Conservation (phyloP, 352 stramenopile genomes). For the Sclerospora graminicola region DNA sequence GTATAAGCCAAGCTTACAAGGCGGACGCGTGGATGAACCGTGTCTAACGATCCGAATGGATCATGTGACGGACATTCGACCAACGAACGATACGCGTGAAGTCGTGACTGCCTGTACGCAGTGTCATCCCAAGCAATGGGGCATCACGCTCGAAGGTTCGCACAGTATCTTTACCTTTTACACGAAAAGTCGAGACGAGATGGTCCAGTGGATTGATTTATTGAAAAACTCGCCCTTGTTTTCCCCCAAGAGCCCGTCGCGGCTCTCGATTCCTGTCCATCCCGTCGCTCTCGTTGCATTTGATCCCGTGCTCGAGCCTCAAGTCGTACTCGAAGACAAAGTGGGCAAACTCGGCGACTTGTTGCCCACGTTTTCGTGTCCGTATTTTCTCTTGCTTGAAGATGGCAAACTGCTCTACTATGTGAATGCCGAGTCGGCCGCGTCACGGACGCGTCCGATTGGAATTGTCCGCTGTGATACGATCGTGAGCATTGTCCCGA, state of each 20-base stretch:
- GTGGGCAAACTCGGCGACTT: slow-evolving; percentile 75
- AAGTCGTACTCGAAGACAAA: slow-evolving; percentile 54
- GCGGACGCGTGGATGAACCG: slow-evolving; percentile 52
- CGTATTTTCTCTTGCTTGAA: slow-evolving; percentile 68
- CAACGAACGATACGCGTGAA: slow-evolving; percentile 70
- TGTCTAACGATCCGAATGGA: slow-evolving; percentile 71
- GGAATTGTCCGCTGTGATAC: slow-evolving; percentile 69
- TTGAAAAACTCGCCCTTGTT: slow-evolving; percentile 84
- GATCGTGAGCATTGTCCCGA: slow-evolving; percentile 73
- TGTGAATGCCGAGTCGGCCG: slow-evolving; percentile 36
- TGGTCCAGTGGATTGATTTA: slow-evolving; percentile 79
- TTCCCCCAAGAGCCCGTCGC: slow-evolving; percentile 25
- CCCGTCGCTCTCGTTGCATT: slow-evolving; percentile 71
- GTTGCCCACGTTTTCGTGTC: slow-evolving; percentile 44
- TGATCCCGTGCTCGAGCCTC: slow-evolving; percentile 51
- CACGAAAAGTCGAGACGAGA: slow-evolving; percentile 62
- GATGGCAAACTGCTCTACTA: slow-evolving; percentile 82
- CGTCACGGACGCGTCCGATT: slow-evolving; percentile 56
- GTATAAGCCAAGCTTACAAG: slow-evolving; percentile 81
- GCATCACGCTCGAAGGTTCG: slow-evolving; percentile 70
- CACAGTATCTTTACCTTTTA: slow-evolving; percentile 84
- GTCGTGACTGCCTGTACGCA: slow-evolving; percentile 71
- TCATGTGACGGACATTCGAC: slow-evolving; percentile 75
- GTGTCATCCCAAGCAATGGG: slow-evolving; percentile 81
- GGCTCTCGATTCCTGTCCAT: slow-evolving; percentile 73